Evolutionary conservation across 2,329 filamentous ascomycete genomes (phyloP).

Genomic region (Talaromyces sp.): DNA sequence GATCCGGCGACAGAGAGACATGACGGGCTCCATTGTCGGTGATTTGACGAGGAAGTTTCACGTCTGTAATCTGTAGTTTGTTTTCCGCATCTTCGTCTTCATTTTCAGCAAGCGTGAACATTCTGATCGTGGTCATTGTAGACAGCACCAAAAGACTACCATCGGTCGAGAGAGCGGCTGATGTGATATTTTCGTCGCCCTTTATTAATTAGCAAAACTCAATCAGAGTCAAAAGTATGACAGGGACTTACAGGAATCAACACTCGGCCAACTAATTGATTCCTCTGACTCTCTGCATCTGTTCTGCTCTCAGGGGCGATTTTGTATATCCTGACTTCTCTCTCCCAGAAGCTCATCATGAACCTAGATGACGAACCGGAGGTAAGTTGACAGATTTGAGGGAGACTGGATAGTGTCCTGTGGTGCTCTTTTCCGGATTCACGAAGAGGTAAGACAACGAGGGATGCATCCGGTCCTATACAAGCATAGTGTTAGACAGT

Average conservation of each 20-base stretch:
- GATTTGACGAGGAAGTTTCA: slow-evolving; percentile 60
- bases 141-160: slow-evolving; percentile 73
- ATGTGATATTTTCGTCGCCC: slow-evolving; percentile 80
- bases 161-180: slow-evolving; percentile 66
- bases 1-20: slow-evolving; percentile 52
- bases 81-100: slow-evolving; percentile 50
- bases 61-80: slow-evolving; percentile 66
- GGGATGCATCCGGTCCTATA: slow-evolving; percentile 76
- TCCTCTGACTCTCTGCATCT: slow-evolving; percentile 37
- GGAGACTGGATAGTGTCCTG: slow-evolving; percentile 75
- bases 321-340: slow-evolving; percentile 80
- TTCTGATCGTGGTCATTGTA: slow-evolving; percentile 69
- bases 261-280: slow-evolving; percentile 63
- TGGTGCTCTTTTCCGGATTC: slow-evolving; percentile 77
- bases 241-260: slow-evolving; percentile 44
- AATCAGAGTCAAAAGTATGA: neutral
- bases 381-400: slow-evolving; percentile 69
- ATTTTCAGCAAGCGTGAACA: slow-evolving; percentile 64
- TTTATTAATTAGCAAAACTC: slow-evolving; percentile 21
- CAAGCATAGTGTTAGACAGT: neutral
- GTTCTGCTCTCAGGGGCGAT: slow-evolving; percentile 50
- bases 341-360: slow-evolving; percentile 88
- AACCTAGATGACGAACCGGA: slow-evolving; percentile 72
- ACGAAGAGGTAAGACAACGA: slow-evolving; percentile 75
- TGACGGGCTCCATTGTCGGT: slow-evolving; percentile 63